phyloP scores from a whole-genome alignment of 768 basidiomycete species.

The Sporobolomyces roseus region DNA sequence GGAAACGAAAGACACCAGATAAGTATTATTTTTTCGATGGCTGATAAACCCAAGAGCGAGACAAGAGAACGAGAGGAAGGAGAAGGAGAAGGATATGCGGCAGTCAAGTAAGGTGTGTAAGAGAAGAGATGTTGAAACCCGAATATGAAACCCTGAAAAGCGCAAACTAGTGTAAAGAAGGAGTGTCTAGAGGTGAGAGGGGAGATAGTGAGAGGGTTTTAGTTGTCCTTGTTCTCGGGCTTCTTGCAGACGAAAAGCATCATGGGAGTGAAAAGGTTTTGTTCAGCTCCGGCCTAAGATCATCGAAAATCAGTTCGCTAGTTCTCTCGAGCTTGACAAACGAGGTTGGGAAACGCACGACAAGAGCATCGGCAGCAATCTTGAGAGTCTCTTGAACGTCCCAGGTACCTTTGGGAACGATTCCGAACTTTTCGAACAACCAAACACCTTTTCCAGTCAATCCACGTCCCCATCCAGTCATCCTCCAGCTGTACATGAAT shows the following conservation, averaged over 20 bases:
- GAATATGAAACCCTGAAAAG: neutral
- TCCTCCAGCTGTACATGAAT: slow-evolving; percentile 59
- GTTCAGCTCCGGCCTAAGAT: slow-evolving; percentile 64
- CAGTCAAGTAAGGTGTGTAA: neutral
- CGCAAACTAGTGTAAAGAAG: neutral
- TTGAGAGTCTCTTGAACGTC: slow-evolving; percentile 85
- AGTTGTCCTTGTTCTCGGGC: slow-evolving; percentile 12
- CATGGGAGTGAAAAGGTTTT: slow-evolving; percentile 54
- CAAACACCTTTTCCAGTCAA: slow-evolving; percentile 77
- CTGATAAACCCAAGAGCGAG: neutral
- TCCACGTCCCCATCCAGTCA: slow-evolving; percentile 77
- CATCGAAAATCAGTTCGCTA: neutral
- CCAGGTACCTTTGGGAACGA: slow-evolving; percentile 87
- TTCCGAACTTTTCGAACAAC: slow-evolving; percentile 67
- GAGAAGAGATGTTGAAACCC: neutral
- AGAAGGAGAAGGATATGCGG: neutral
- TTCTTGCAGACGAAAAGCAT: slow-evolving; percentile 37
- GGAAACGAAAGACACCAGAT: neutral
- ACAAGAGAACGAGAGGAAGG: neutral
- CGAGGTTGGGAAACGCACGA: slow-evolving; percentile 16
- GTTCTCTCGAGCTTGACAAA: neutral
- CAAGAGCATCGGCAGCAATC: slow-evolving; percentile 54
- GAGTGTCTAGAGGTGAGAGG: neutral
- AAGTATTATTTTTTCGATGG: neutral
- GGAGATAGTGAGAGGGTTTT: no score